A percentile compares a stretch with the other conserved stretches of the same genome.
These are phyloP conservation scores for Suhomyces taliae DNA, from an alignment of 1,139 yeast genomes.

Conservation along the genomic window DNA sequence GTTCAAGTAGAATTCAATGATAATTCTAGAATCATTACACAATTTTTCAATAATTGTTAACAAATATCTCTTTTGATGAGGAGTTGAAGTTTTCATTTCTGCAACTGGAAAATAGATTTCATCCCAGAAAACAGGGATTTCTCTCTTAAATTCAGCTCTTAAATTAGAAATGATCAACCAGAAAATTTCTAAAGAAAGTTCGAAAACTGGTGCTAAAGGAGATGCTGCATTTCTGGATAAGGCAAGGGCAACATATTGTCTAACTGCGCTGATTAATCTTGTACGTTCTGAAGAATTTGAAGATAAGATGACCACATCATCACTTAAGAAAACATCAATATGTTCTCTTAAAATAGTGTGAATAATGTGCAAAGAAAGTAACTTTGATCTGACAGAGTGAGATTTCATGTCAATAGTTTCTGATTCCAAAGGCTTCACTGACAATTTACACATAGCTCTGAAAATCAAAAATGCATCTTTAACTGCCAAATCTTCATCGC, in stretches of 20 bases:
- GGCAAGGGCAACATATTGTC: constrained; percentile 80
- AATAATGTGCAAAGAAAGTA: constrained; percentile 82
- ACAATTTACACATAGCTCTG: constrained; percentile 90
- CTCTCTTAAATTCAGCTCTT: constrained; percentile 85
- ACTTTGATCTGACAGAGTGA: constrained; percentile 87
- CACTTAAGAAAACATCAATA: constrained; percentile 75
- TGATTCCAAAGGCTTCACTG: constrained; percentile 74
- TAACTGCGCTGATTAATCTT: constrained; percentile 72
- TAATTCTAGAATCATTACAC: constrained; percentile 84
- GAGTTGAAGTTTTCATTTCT: constrained; percentile 86
- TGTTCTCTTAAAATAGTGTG: constrained; percentile 86
- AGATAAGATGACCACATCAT: constrained; percentile 59
- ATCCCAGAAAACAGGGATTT: constrained; percentile 88
- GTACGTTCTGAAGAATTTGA: constrained; percentile 59
- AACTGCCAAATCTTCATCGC: constrained; percentile 64
- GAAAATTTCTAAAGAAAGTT: constrained; percentile 86
- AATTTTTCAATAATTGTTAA: constrained; percentile 75
- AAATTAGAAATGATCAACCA: constrained; percentile 85
- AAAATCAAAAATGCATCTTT: constrained; percentile 93
- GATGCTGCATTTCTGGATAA: constrained; percentile 93
- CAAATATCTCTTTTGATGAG: constrained; percentile 89
- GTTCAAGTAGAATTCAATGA: constrained; percentile 89
- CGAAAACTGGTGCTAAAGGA: constrained; percentile 88
- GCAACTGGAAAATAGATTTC: constrained; percentile 94
- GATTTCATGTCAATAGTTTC: constrained; percentile 82